These are phyloP conservation scores for Pigoraptor vietnamica DNA, from an alignment of 78 protist genomes.

Conservation along the genomic window DNA sequence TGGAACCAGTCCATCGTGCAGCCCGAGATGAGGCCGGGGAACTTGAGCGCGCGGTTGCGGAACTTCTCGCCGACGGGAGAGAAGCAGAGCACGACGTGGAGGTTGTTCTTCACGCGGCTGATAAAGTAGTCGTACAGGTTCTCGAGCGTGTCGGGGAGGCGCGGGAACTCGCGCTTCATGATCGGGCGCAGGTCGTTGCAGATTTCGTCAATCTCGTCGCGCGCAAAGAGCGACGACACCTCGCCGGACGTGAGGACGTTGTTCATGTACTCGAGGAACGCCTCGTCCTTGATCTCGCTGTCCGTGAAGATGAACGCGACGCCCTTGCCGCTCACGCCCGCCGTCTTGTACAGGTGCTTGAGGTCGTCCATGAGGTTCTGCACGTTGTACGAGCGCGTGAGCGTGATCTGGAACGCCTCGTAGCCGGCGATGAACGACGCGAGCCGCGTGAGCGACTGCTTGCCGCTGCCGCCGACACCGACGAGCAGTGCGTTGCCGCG, in stretches of 20 bases:
- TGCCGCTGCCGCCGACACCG: conserved; percentile 94
- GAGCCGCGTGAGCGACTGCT: conserved; percentile 76
- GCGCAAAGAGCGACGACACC: conserved; percentile 66
- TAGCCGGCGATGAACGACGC: conserved; percentile 69
- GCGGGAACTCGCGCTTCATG: conserved; percentile 24
- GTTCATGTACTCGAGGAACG: conserved; percentile 84
- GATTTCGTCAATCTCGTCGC: conserved; percentile 76
- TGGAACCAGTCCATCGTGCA: conserved; percentile 83
- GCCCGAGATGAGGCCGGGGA: conserved; percentile 78
- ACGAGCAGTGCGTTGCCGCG: conserved; percentile 86
- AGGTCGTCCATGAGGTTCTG: conserved; percentile 75
- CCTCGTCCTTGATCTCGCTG: conserved; percentile 80
- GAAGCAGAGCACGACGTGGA: conserved; percentile 84
- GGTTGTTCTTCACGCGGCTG: conserved; percentile 65
- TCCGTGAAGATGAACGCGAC: conserved; percentile 78
- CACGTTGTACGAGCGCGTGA: conserved; percentile 58
- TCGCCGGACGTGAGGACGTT: conserved; percentile 71
- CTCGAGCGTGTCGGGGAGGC: conserved; percentile 44
- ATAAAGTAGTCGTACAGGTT: conserved; percentile 70
- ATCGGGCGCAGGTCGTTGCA: conserved; percentile 43
- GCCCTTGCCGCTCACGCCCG: conserved; percentile 51
- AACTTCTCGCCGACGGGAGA: conserved; percentile 86
- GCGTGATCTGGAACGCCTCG: conserved; percentile 41
- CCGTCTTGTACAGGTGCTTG: conserved; percentile 56
- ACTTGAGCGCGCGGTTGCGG: conserved; percentile 66